Base-by-base conservation (phyloP, 2,329 filamentous ascomycete genomes). In the Colletotrichum tropicicola region DNA sequence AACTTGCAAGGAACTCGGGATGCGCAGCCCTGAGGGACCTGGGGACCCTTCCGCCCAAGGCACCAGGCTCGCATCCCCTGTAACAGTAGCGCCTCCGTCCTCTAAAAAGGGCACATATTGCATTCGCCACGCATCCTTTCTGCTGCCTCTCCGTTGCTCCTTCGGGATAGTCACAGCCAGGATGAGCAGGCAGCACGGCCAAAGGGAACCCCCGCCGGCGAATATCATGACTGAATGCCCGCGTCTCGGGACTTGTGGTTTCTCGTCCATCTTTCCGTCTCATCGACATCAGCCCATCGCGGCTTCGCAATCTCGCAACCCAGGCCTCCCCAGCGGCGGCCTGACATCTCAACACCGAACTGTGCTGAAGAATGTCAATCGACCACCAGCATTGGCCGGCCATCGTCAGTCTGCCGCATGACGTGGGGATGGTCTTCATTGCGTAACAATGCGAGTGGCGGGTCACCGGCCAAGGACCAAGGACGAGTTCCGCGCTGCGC, bases 381-480 rank as follows among this genome's bases (percentile, higher is more conserved):
- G 3, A 12, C 30, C 35, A 15, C 58, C 57, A 51, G 57, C 44
- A 45, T 43, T 48, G 25, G 48, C 41, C 23, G 39, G 48, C 53
- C 19, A 28, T 51, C 21, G 28, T 30, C 44, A 45, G 49, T 45
- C 28, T 54, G 49, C 56, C 62, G 57, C 57, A 65, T 65, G 62
- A 65, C 59, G 57, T 65, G 62, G 62, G 44, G 45, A 54, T 25
- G n/a, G 44, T 37, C 44, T 48, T 62, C 30, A 49, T 39, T 51
- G 57, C 49, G 49, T 61, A 61, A 52, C 62, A 61, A 47, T 65
- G 62, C 62, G 37, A 65, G 57, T 55, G 57, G 61, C 44, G 61
- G 61, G 57, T 55, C 44, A 30, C 19, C 27, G 57, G 32, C 49
- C 48, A 35, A 53, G 25, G 44, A 28, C 17, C 21, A 54, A 49